phyloP scores from a whole-genome alignment of 495 filamentous ascomycete species.

The Xylaria intraflava region DNA sequence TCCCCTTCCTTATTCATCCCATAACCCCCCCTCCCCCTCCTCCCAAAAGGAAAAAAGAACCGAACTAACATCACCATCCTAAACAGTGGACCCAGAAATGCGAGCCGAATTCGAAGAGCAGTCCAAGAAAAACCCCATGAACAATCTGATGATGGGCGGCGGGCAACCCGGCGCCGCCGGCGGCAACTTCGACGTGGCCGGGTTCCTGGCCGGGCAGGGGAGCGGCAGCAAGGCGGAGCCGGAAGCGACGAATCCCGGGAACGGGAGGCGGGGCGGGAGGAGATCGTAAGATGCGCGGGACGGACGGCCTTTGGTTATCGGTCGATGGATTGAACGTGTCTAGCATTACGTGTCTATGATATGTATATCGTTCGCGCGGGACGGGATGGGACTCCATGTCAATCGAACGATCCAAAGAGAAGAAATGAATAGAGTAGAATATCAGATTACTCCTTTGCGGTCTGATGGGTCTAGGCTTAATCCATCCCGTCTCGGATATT shows the following conservation, averaged over 20 bases:
- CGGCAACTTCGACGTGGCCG: slow-evolving; percentile 78
- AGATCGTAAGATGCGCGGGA: no score
- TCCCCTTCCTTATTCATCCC: background rate
- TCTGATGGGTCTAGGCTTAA: no score
- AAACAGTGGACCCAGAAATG: slow-evolving; percentile 88
- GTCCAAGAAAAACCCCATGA: slow-evolving; percentile 66
- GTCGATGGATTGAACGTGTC: no score
- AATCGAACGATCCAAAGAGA: no score
- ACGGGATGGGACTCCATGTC: no score
- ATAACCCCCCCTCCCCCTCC: slow-evolving; percentile 3
- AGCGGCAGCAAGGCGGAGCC: slow-evolving; percentile 25
- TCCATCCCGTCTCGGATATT: no score
- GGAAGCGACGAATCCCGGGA: slow-evolving; percentile 21
- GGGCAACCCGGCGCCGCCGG: slow-evolving; percentile 35
- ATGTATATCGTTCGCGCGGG: no score
- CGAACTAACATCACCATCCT: background rate
- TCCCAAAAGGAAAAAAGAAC: background rate
- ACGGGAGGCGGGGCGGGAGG: slow-evolving; percentile 26
- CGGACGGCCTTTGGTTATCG: no score
- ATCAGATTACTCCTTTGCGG: no score
- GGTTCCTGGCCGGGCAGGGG: slow-evolving; percentile 61
- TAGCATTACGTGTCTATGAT: no score
- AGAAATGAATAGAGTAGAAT: no score
- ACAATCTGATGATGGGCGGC: slow-evolving; percentile 41
- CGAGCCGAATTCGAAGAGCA: slow-evolving; percentile 86